Evolutionary conservation across 129 eudicot species (phyloP).

Genomic region (Lactuca sativa): DNA sequence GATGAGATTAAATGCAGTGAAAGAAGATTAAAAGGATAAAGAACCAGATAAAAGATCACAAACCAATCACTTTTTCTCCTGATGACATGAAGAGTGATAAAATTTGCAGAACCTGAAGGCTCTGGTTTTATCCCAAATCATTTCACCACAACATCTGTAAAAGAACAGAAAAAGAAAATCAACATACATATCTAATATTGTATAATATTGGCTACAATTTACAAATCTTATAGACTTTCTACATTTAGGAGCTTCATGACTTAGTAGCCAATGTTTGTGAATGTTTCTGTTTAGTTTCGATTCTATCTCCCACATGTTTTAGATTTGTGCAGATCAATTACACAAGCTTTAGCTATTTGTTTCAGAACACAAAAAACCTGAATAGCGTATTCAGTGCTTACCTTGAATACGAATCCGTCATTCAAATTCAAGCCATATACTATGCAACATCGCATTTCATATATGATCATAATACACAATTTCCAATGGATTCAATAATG

Average conservation of each 20-base stretch:
- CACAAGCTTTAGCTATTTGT: conserved; percentile 10
- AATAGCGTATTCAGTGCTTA: conserved; percentile 3
- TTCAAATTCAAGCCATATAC: background rate
- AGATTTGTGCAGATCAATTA: background rate
- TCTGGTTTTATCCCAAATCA: background rate
- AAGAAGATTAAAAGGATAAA: conserved; percentile 29
- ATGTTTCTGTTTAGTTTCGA: background rate
- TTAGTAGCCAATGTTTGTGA: background rate
- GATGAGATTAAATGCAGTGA: conserved; percentile 32
- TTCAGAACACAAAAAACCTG: background rate
- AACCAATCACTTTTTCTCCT: conserved; percentile 22
- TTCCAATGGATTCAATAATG: background rate
- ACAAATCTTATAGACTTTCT: background rate
- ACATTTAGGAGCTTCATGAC: background rate
- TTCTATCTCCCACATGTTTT: background rate
- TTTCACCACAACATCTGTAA: conserved; percentile 9
- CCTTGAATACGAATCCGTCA: background rate
- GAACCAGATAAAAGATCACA: conserved; percentile 15
- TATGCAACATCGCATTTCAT: background rate
- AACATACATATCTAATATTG: conserved; percentile 3
- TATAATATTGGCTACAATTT: background rate
- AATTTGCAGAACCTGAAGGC: background rate
- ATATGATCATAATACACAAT: background rate
- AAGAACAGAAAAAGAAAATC: background rate
- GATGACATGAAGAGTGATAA: conserved; percentile 20